These are phyloP conservation scores for Dactylonectria macrodidyma DNA, from an alignment of 2,329 filamentous ascomycete species.

Conservation along the genomic window DNA sequence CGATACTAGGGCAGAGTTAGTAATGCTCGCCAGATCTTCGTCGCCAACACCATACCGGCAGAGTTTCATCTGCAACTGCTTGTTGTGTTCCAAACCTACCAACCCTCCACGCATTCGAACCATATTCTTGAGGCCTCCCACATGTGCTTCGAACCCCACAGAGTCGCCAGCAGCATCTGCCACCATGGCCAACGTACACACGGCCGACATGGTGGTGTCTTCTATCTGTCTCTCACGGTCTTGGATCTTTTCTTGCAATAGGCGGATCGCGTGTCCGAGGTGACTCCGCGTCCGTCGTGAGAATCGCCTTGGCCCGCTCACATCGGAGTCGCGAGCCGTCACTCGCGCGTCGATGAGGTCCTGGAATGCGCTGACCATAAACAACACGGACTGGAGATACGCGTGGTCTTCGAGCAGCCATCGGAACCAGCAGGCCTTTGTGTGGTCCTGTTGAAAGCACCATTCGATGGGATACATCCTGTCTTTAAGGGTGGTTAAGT, in stretches of 20 bases:
- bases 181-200: conserved; percentile 43
- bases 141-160: conserved; percentile 38
- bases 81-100: conserved; percentile 41
- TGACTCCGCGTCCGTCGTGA: conserved; percentile 31
- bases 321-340: background rate
- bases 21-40: rapidly evolving
- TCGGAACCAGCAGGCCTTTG: conserved; percentile 46
- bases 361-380: conserved; percentile 44
- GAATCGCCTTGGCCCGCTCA: conserved; percentile 19
- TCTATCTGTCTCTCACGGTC: conserved; percentile 33
- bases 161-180: conserved; percentile 41
- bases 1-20: conserved; percentile 35
- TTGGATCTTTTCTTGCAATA: conserved; percentile 37
- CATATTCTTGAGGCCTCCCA: conserved; percentile 43
- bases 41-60: conserved; percentile 42
- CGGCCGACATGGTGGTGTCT: conserved; percentile 40
- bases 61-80: conserved; percentile 48
- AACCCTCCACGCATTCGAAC: conserved; percentile 48
- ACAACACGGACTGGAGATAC: conserved; percentile 46
- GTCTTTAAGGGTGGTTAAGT: conserved; percentile 47
- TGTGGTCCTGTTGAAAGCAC: conserved; percentile 44
- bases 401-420: conserved; percentile 47
- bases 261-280: conserved; percentile 37
- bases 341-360: conserved; percentile 28
- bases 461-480: conserved; percentile 49